Conservation (phyloP, 371 early-diverging fungal species). For the Mortierella sp. region DNA sequence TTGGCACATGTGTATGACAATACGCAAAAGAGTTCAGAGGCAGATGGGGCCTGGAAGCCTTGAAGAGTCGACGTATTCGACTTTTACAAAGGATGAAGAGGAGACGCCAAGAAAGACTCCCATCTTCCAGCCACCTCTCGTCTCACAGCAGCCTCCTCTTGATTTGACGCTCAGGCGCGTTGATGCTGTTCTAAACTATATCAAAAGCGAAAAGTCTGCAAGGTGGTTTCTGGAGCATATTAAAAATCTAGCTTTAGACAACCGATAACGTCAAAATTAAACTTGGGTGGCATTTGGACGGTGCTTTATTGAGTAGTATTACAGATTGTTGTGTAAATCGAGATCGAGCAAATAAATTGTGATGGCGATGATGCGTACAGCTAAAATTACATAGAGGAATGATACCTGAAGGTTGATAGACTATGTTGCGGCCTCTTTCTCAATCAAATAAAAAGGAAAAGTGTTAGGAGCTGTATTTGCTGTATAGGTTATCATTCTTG, state of each 20-base stretch:
- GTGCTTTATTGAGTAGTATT: too few relatives aligned
- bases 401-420: neutral
- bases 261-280: too few relatives aligned
- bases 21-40: conserved; percentile 26
- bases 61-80: neutral
- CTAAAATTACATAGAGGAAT: neutral
- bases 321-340: neutral
- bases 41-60: conserved; percentile 4
- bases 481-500: neutral
- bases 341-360: neutral
- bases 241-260: conserved; percentile 16
- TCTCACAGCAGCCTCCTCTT: conserved; percentile 45
- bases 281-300: too few relatives aligned
- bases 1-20: conserved; percentile 52
- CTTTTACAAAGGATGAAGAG: conserved; percentile 11
- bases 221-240: conserved; percentile 31
- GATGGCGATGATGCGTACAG: neutral
- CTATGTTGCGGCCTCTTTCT: conserved; percentile 26
- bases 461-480: neutral
- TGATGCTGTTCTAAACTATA: conserved; percentile 20
- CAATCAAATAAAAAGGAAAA: neutral
- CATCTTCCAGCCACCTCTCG: conserved; percentile 26
- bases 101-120: conserved; percentile 18
- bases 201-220: conserved; percentile 30
- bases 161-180: conserved; percentile 36